Conservation (phyloP, 1,284 basidiomycete species). For the Cutaneotrichosporon cavernicola region DNA sequence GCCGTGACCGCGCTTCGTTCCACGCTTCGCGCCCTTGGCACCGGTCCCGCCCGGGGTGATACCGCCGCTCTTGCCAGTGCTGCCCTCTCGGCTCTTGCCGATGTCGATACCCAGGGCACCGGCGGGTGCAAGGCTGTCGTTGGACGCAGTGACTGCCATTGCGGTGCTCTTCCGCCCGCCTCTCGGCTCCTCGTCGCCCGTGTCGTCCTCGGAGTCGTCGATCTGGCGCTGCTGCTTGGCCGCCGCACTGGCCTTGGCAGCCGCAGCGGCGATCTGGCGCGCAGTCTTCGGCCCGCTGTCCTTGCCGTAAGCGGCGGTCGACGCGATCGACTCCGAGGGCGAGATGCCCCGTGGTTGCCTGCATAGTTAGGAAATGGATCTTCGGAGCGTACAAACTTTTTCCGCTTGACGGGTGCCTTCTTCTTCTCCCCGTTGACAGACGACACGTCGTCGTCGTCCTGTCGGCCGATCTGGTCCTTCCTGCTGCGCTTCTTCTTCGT, state of each 20-base stretch:
- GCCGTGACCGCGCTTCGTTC: slow-evolving; percentile 34
- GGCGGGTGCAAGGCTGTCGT: slow-evolving; percentile 30
- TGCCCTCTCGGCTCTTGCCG: slow-evolving; percentile 22
- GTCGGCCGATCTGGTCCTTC: slow-evolving; percentile 23
- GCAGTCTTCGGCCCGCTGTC: slow-evolving; percentile 42
- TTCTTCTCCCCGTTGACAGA: slow-evolving; percentile 42
- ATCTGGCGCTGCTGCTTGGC: slow-evolving; percentile 28
- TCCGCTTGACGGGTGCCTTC: slow-evolving; percentile 38
- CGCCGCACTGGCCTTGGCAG: slow-evolving; percentile 33
- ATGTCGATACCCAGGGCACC: slow-evolving; percentile 28
- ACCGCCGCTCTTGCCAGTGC: slow-evolving; percentile 17
- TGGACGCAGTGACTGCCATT: slow-evolving; percentile 31
- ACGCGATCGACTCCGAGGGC: slow-evolving; percentile 47
- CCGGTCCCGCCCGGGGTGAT: slow-evolving; percentile 8
- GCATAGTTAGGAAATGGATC: slow-evolving; percentile 1
- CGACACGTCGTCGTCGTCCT: slow-evolving; percentile 49
- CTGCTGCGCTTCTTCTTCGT: slow-evolving; percentile 47
- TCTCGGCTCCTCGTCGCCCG: slow-evolving; percentile 26
- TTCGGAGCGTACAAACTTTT: slow-evolving; percentile 36
- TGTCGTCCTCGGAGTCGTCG: slow-evolving; percentile 43
- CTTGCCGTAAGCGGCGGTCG: slow-evolving; percentile 38
- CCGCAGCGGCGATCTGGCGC: slow-evolving; percentile 49
- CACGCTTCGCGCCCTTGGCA: slow-evolving; percentile 8
- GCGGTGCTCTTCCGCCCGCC: slow-evolving; percentile 22
- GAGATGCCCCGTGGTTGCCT: slow-evolving; percentile 42